phyloP scores from a whole-genome alignment of 2,329 filamentous ascomycete species.

The Calonectria pteridis region DNA sequence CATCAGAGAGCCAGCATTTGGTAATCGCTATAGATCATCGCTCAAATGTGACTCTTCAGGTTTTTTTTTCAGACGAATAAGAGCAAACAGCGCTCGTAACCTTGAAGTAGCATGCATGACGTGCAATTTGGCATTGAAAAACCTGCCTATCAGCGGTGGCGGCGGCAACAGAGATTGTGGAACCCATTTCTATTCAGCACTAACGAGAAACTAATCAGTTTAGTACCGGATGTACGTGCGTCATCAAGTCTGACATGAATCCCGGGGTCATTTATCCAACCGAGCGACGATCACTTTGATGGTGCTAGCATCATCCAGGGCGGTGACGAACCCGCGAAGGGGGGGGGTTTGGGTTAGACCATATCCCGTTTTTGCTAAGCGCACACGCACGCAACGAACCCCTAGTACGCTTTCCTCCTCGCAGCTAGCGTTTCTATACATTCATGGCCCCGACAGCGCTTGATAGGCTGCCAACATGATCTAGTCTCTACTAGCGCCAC shows the following conservation, averaged over 20 bases:
- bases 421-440: background rate
- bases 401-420: background rate
- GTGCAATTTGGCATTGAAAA: background rate
- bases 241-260: background rate
- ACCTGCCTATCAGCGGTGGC: background rate
- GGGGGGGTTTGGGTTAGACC: background rate
- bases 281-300: background rate
- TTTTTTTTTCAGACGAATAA: background rate
- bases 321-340: background rate
- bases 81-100: background rate
- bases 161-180: background rate
- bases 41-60: background rate
- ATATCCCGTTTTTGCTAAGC: background rate
- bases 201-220: background rate
- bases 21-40: background rate
- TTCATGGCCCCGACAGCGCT: background rate
- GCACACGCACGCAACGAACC: background rate
- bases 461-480: background rate
- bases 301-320: background rate
- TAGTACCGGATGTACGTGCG: background rate
- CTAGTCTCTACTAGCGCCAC: background rate
- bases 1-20: background rate
- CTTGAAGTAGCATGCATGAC: background rate
- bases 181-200: background rate
- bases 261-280: background rate